These are phyloP conservation scores for Brettanomyces sp. DNA, from an alignment of 805 yeast species.

Conservation along the genomic window DNA sequence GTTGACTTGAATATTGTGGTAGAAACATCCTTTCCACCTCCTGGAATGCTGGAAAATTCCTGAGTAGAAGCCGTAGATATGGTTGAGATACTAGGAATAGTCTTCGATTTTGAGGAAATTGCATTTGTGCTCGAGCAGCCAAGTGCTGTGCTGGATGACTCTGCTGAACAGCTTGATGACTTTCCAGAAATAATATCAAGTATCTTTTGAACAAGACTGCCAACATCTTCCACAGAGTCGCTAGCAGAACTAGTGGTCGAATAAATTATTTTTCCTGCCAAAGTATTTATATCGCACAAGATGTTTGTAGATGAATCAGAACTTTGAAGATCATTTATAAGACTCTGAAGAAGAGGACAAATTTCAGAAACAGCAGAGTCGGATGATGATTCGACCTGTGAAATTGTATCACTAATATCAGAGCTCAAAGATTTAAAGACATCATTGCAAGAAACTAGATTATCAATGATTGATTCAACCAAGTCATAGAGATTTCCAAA, in stretches of 20 bases:
- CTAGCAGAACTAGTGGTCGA: neutral
- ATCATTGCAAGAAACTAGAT: neutral
- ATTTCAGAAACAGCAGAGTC: neutral
- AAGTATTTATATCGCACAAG: neutral
- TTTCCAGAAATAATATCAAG: neutral
- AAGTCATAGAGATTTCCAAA: neutral
- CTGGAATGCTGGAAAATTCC: no score
- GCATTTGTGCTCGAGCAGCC: neutral
- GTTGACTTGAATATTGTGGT: no score
- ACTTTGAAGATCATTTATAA: neutral
- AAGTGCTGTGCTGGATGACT: neutral
- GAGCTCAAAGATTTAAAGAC: neutral
- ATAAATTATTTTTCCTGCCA: neutral
- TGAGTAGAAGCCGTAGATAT: no score
- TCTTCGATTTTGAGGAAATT: no score
- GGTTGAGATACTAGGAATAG: no score
- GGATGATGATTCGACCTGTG: neutral
- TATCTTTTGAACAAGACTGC: neutral
- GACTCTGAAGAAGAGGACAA: neutral
- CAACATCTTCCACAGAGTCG: neutral
- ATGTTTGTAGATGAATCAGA: neutral
- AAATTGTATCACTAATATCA: neutral
- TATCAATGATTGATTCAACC: neutral
- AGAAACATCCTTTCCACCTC: no score
- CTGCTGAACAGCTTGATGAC: neutral